Evolutionary conservation across 306 rosid genomes (phyloP).

Genomic region (Ormosia emarginata): DNA sequence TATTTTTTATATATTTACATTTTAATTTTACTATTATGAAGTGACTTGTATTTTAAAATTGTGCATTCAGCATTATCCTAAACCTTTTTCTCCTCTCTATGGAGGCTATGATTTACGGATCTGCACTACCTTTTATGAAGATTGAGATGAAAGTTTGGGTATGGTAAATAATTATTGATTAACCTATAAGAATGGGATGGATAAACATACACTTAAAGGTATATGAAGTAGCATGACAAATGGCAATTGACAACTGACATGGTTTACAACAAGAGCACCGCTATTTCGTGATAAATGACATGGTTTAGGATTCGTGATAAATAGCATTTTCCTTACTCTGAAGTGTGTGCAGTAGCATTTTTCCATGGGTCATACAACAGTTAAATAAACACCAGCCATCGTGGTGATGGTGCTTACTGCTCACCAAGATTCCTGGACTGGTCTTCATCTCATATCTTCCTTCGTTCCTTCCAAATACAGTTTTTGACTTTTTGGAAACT

Average conservation of each 20-base stretch:
- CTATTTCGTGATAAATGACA: too few species aligned
- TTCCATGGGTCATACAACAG: too few species aligned
- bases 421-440: background rate
- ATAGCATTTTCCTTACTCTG: too few species aligned
- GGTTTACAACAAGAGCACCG: too few species aligned
- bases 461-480: background rate
- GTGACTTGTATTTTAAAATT: too few species aligned
- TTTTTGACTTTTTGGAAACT: background rate
- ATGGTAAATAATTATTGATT: constrained; percentile 21
- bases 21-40: too few species aligned
- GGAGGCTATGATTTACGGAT: background rate
- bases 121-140: constrained; percentile 46
- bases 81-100: background rate
- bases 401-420: constrained; percentile 16
- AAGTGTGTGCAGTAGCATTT: too few species aligned
- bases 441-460: constrained; percentile 6
- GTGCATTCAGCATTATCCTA: background rate
- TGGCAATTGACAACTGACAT: too few species aligned
- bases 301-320: too few species aligned
- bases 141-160: constrained; percentile 34
- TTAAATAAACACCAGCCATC: background rate
- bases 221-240: too few species aligned
- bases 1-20: too few species aligned
- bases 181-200: constrained; percentile 20
- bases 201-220: background rate